phyloP scores from a whole-genome alignment of 257 asterid species.

The Lantana camara region DNA sequence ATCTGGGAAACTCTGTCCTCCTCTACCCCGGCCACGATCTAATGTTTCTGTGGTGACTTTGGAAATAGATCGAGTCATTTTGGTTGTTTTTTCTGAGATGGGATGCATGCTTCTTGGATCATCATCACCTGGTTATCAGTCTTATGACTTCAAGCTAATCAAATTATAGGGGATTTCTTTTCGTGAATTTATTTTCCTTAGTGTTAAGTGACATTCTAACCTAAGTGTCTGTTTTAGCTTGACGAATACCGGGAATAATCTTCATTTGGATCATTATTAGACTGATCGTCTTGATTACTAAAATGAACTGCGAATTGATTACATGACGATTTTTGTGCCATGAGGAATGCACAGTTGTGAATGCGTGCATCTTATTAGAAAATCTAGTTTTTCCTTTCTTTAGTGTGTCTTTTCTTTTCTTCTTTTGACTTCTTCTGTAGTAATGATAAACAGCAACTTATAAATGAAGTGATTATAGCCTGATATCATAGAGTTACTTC shows the following conservation, averaged over 20 bases:
- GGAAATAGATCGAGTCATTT: constrained; percentile 10
- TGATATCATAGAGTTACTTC: constrained; percentile 1
- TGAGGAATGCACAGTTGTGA: constrained; percentile 1
- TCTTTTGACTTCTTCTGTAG: too few species aligned
- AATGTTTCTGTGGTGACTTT: constrained; percentile 8
- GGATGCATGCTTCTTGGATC: not conserved
- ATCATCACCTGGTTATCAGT: not conserved
- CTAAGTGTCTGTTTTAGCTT: not conserved
- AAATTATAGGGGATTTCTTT: not conserved
- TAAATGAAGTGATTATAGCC: constrained; percentile 3
- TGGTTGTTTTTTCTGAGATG: constrained; percentile 5
- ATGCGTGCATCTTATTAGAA: not conserved
- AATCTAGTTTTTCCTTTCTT: not conserved
- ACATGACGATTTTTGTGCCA: not conserved
- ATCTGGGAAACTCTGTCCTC: constrained; percentile 19
- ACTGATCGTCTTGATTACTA: constrained; percentile 11
- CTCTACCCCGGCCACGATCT: constrained; percentile 13
- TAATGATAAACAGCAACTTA: too few species aligned
- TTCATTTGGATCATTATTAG: not conserved
- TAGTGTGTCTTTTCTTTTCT: not conserved
- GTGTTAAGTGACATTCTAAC: too few species aligned
- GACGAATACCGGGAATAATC: not conserved
- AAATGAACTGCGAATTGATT: not conserved
- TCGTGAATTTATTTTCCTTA: too few species aligned
- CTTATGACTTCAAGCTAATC: not conserved